Percentiles rank a stretch among this genome's conserved stretches.
phyloP scores from a whole-genome alignment of 352 stramenopile genomes.

The Chrysophaeum taylorii region DNA sequence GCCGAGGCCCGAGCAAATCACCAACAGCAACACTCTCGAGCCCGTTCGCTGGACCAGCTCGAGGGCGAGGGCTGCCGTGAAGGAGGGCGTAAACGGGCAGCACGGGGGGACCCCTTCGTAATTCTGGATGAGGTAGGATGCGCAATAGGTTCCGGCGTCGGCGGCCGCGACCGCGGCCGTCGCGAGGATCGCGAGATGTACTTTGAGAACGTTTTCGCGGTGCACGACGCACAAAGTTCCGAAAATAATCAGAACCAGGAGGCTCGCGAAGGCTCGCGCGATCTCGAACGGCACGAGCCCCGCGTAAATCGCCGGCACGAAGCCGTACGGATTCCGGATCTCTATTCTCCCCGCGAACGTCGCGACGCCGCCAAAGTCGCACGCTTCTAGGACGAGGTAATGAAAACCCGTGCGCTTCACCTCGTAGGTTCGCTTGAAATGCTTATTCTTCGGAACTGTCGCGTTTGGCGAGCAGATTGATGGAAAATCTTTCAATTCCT shows the following conservation, averaged over 20 bases:
- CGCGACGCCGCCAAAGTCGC: slow-evolving; percentile 40
- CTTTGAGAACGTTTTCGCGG: neutral
- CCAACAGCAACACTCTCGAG: neutral
- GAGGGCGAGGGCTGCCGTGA: neutral
- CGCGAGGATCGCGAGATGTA: neutral
- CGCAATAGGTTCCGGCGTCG: neutral
- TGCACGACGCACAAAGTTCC: neutral
- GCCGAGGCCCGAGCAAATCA: neutral
- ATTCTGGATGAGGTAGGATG: neutral
- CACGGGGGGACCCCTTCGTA: neutral
- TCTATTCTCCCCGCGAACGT: no score
- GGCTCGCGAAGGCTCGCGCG: neutral
- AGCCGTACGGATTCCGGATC: slow-evolving; percentile 63
- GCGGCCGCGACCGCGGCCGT: neutral
- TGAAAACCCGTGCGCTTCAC: neutral
- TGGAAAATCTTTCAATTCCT: no score
- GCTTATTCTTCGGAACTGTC: no score
- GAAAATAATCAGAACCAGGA: neutral
- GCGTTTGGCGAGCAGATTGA: no score
- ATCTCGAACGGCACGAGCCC: slow-evolving; percentile 61
- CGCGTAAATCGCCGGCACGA: slow-evolving; percentile 62
- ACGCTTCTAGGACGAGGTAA: neutral
- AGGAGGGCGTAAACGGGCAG: neutral
- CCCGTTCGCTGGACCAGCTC: neutral
- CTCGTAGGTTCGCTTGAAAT: no score